phyloP scores from a whole-genome alignment of 1,284 basidiomycete species.

The Trichosporon sp. region DNA sequence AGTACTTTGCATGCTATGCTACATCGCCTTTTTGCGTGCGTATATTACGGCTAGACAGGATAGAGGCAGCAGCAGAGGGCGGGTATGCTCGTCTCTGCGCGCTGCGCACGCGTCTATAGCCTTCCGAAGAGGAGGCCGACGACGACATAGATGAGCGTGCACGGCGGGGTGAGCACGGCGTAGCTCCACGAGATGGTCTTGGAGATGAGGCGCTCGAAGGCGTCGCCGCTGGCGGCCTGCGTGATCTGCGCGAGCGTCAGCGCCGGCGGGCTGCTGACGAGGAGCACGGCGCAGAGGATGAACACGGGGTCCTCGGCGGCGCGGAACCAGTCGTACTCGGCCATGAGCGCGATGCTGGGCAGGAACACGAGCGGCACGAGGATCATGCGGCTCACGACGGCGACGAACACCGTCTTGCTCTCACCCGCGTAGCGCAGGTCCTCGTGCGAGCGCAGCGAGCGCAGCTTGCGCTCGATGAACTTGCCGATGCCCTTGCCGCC shows the following conservation, averaged over 20 bases:
- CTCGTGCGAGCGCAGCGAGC: constrained; percentile 11
- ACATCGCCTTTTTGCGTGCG: neutral
- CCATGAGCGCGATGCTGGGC: constrained; percentile 63
- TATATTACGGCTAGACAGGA: neutral
- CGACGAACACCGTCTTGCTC: constrained; percentile 72
- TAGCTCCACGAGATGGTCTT: constrained; percentile 53
- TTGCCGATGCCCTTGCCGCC: constrained; percentile 11
- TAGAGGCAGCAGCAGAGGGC: neutral
- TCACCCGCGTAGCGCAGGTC: constrained; percentile 58
- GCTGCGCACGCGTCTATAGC: constrained; percentile 24
- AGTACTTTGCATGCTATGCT: neutral
- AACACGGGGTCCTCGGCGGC: constrained; percentile 51
- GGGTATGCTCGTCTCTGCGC: neutral
- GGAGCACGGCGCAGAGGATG: constrained; percentile 62
- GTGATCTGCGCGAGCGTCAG: constrained; percentile 64
- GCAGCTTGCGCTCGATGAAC: constrained; percentile 35
- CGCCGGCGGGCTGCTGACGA: constrained; percentile 57
- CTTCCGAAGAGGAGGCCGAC: constrained; percentile 57
- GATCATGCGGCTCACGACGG: constrained; percentile 71
- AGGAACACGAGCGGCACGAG: constrained; percentile 72
- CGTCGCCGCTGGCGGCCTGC: constrained; percentile 76
- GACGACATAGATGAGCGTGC: constrained; percentile 69
- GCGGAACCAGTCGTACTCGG: constrained; percentile 60
- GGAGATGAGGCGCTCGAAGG: constrained; percentile 80
- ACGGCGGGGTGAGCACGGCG: constrained; percentile 70